Evolutionary conservation across 2,329 filamentous ascomycete species (phyloP), one percentile per base, ranked within the genome.

Genomic region (Neofusicoccum umdonicola): DNA sequence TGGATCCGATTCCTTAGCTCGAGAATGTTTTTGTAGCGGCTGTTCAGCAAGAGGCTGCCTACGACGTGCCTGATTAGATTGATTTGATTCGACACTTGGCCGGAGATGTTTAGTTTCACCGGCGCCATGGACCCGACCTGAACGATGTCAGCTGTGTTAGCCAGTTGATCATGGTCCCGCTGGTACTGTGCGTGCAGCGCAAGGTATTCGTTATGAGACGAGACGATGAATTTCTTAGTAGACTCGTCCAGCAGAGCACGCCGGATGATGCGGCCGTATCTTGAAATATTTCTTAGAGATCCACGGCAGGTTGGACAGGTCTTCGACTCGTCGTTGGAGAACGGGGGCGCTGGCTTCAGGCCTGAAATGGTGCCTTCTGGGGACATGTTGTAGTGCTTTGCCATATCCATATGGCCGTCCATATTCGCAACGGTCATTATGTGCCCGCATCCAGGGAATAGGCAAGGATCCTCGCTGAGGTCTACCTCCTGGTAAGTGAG

Each of bases 391-490:
- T 88, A 88, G 66, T 83, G 77, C 1, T 78, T 74, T 2, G 69
- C 66, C 76, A 91, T 81, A 0, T 79, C 79, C 79, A 90, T 85
- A 15, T 82, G 76, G 0, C 83, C 84, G 71, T 91, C 89, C 77
- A 91, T 82, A 1, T 79, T 87, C 37, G 81, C 78, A 3, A 83
- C 74, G 0, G 87, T 89, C 57, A 88, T 76, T 67, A 90, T 82
- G 70, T 92, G 89, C 0, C 87, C 87, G 66, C 88, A 92, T 2
- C 76, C 74, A 0, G 85, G 84, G 54, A 91, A 82, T 22, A 91
- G 82, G 67, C 85, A 86, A 0, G 89, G 88, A 1, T 83, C 81
- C 12, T 86, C 78, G 42, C 88, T 74, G 0, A 90, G 71, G 68
- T 90, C 76, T 19, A 87, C 77, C 0, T 90, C 85, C 0, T 70